phyloP scores from a whole-genome alignment of 2,329 filamentous ascomycete genomes.

The Emmonsia crescens region DNA sequence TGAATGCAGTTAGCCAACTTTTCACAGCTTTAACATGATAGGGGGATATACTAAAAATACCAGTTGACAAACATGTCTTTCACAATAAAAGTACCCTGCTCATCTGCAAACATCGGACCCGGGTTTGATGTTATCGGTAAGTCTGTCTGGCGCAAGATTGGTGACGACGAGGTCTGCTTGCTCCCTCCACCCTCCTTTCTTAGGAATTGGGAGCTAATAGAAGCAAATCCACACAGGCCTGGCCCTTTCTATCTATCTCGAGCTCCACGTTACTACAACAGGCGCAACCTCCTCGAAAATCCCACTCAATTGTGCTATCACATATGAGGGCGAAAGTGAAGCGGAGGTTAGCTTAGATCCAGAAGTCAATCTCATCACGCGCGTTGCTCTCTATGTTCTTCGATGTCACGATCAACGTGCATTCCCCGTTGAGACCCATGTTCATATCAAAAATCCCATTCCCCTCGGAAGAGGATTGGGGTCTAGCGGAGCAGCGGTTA shows the following conservation, averaged over 20 bases:
- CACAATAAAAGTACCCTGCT: constrained; percentile 74
- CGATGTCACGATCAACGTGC: constrained; percentile 77
- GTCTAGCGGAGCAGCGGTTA: constrained; percentile 91
- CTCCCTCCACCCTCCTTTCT: neutral
- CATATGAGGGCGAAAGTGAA: constrained; percentile 70
- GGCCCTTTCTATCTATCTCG: constrained; percentile 85
- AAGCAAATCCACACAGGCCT: constrained; percentile 45
- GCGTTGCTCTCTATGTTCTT: constrained; percentile 87
- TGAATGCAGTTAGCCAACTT: neutral
- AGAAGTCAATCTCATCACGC: constrained; percentile 82
- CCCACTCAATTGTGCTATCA: constrained; percentile 76
- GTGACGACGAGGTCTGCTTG: neutral
- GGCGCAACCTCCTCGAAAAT: constrained; percentile 40
- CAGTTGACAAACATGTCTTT: constrained; percentile 29
- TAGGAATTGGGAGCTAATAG: neutral
- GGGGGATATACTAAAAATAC: neutral
- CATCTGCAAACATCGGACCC: constrained; percentile 93
- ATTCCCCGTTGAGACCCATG: constrained; percentile 77
- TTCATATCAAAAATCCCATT: constrained; percentile 93
- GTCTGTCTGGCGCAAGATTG: neutral
- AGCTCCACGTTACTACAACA: constrained; percentile 69
- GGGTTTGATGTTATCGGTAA: constrained; percentile 83
- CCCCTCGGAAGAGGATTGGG: constrained; percentile 84
- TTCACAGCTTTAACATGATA: neutral
- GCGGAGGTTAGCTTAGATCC: constrained; percentile 72